Evolutionary conservation across 2,329 filamentous ascomycete genomes (phyloP).

Genomic region (Fusarium bulbicola): DNA sequence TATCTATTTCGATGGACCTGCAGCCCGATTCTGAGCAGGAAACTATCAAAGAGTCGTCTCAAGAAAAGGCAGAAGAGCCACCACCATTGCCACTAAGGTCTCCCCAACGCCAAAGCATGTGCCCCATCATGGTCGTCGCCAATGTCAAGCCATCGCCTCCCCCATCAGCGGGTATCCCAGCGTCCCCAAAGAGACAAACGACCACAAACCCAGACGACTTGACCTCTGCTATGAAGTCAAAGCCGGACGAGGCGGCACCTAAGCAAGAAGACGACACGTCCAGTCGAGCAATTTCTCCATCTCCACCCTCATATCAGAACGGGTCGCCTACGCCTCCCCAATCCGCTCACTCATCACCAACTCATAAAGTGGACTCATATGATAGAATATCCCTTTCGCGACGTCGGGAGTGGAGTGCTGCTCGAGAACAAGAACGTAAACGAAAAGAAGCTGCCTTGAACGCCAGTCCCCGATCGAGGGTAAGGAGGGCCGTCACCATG

Average conservation of each 20-base stretch:
- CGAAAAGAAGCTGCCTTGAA: slow-evolving; percentile 27
- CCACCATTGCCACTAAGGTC: slow-evolving; percentile 28
- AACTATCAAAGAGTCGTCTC: not conserved
- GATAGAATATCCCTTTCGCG: slow-evolving; percentile 46
- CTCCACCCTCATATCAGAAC: slow-evolving; percentile 20
- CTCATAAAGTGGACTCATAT: slow-evolving; percentile 31
- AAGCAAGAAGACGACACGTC: not conserved
- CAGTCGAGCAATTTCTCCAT: slow-evolving; percentile 13
- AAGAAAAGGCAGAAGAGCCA: slow-evolving; percentile 10
- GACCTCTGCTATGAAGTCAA: slow-evolving; percentile 1
- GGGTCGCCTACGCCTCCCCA: slow-evolving; percentile 45
- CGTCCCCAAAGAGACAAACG: not conserved
- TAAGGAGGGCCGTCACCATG: slow-evolving; percentile 29
- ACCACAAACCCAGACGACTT: not conserved
- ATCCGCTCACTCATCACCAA: slow-evolving; percentile 43
- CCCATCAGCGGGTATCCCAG: not conserved
- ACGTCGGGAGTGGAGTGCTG: slow-evolving; percentile 48
- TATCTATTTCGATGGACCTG: not conserved
- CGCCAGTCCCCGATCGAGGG: slow-evolving; percentile 33
- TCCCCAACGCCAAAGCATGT: slow-evolving; percentile 41
- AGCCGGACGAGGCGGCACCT: not conserved
- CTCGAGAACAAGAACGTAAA: slow-evolving; percentile 42
- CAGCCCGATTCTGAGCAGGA: not conserved
- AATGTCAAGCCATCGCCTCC: slow-evolving; percentile 47
- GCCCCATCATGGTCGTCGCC: slow-evolving; percentile 52